These are phyloP conservation scores for Parsonsia alboflavescens DNA, from an alignment of 257 asterid genomes.

Conservation along the genomic window DNA sequence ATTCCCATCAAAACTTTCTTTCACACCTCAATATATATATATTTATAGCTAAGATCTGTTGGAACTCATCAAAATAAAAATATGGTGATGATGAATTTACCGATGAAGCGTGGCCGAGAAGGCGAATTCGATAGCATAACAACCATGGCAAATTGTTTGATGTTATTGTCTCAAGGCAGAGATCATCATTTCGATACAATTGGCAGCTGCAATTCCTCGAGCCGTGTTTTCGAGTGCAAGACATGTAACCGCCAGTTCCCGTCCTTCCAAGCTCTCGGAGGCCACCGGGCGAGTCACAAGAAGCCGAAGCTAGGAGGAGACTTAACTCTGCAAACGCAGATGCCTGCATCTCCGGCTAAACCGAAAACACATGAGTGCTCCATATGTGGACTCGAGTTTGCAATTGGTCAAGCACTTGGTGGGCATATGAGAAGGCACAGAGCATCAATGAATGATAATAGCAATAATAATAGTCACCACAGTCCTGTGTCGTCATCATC, in stretches of 20 bases:
- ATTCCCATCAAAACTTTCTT: neutral
- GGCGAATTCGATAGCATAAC: conserved; percentile 18
- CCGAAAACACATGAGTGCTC: conserved; percentile 39
- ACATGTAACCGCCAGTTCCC: conserved; percentile 36
- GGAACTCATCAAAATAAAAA: neutral
- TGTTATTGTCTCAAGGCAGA: conserved; percentile 20
- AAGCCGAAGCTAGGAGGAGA: conserved; percentile 26
- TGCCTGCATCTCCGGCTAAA: conserved; percentile 17
- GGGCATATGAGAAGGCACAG: conserved; percentile 45
- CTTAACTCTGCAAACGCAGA: conserved; percentile 12
- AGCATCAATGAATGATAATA: neutral
- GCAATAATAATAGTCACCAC: neutral
- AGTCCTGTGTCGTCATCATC: neutral
- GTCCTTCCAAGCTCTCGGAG: conserved; percentile 43
- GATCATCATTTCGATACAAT: neutral
- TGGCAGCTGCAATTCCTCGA: neutral
- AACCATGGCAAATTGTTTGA: conserved; percentile 34
- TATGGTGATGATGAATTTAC: conserved; percentile 12
- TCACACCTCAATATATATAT: neutral
- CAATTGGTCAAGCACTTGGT: conserved; percentile 39
- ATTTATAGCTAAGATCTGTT: too few species aligned
- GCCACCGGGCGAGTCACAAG: conserved; percentile 45
- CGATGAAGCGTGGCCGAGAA: conserved; percentile 23
- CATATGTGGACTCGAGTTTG: conserved; percentile 34
- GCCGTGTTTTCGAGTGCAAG: conserved; percentile 40